Evolutionary conservation across 2,329 filamentous ascomycete species (phyloP).

Genomic region (Aspergillus sp.): DNA sequence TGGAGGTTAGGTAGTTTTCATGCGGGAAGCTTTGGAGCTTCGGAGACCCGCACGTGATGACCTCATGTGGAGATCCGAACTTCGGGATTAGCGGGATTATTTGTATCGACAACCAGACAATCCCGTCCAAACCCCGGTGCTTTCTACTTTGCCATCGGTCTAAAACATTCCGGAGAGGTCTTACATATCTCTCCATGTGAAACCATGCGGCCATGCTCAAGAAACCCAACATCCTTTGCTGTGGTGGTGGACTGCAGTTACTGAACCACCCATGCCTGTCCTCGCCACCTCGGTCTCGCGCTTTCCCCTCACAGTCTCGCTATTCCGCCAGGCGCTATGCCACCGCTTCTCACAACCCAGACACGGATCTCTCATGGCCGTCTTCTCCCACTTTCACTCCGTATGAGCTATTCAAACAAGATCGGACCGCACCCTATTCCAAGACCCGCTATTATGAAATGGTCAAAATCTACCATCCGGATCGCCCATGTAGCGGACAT

Average conservation of each 20-base stretch:
- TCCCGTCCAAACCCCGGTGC: neutral
- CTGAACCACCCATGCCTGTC: constrained; percentile 28
- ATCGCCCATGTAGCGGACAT: constrained; percentile 57
- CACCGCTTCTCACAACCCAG: constrained; percentile 33
- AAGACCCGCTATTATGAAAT: constrained; percentile 86
- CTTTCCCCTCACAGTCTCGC: constrained; percentile 21
- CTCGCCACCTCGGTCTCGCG: constrained; percentile 31
- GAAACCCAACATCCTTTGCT: constrained; percentile 45
- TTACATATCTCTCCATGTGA: constrained; percentile 21
- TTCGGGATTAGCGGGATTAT: neutral
- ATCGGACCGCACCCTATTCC: constrained; percentile 68
- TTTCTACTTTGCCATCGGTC: neutral
- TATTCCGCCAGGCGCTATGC: constrained; percentile 34
- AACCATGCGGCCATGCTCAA: constrained; percentile 51
- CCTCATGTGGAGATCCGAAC: neutral
- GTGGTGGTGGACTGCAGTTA: constrained; percentile 41
- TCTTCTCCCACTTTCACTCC: constrained; percentile 62
- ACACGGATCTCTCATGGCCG: constrained; percentile 44
- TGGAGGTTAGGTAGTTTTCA: neutral
- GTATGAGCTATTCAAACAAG: constrained; percentile 79
- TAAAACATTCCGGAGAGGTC: neutral
- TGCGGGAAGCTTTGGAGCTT: neutral
- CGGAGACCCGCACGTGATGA: neutral
- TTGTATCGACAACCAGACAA: neutral
- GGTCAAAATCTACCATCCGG: constrained; percentile 95